Base-by-base conservation (phyloP, 305 asterid genomes). In the Withania somnifera region DNA sequence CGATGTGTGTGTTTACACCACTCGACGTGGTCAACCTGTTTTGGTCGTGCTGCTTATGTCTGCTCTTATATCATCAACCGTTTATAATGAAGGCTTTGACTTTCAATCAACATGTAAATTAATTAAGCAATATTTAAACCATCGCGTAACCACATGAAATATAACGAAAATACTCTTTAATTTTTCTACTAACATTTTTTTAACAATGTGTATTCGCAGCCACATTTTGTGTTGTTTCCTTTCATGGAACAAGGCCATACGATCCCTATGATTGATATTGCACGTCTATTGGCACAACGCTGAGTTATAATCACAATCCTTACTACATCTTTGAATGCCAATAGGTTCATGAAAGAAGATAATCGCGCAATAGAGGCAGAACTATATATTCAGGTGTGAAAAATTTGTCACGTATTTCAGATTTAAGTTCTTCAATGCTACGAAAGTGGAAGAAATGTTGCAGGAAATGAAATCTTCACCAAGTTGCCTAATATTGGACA, bases 161-260 rank as follows among this genome's bases (percentile, higher is more conserved):
- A 32, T 57, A 53, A n/a, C 11, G 9, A 26, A 17, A 20, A 4
- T 15, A 11, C 8, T 28, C 38, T 24, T 7, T 26, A n/a, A 51
- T 51, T 13, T n/a, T 20, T 36, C 42, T 1, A 19, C 4, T 30
- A 50, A 38, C 1, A 38, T 38, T 38, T 6, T n/a, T 38, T 38
- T 38, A 38, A 19, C 42, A 56, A 57, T 79, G 82, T 19, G 0
- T 11, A 9, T 54, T 15, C 52, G 47, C 82, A 79, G 7, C 88
- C 75, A 77, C 90, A 89, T 63, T 85, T 90, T 69, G 87, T 86
- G 4, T 7, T 92, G 64, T 53, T 92, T 5, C 97, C 95, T 0
- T 82, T 90, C 30, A 82, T 93, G 88, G 92, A 94, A 14, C 95
- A 77, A 34, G 95, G 97, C n/a, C 96, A 91, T 81, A 58, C 79